These are phyloP conservation scores for Tricholoma furcatifolium DNA, from an alignment of 768 basidiomycete genomes.

Conservation along the genomic window DNA sequence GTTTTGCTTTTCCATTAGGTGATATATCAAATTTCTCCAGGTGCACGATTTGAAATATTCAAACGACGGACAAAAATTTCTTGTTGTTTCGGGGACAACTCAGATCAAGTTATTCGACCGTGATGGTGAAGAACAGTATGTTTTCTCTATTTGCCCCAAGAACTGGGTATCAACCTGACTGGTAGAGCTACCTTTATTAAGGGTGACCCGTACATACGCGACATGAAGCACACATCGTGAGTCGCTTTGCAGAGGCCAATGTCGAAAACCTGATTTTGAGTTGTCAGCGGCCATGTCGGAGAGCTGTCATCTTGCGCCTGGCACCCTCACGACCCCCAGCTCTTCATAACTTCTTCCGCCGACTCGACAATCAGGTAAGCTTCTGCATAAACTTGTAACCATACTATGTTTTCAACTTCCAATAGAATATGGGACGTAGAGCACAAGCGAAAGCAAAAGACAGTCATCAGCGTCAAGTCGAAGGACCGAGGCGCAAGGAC, in stretches of 20 bases:
- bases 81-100: conserved; percentile 84
- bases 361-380: conserved; percentile 90
- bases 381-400: conserved; percentile 8
- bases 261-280: background rate
- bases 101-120: conserved; percentile 89
- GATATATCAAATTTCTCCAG: conserved; percentile 36
- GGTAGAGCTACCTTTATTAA: conserved; percentile 78
- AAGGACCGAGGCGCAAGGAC: conserved; percentile 94
- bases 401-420: conserved; percentile 2
- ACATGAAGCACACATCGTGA: conserved; percentile 98
- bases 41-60: conserved; percentile 91
- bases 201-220: conserved; percentile 97
- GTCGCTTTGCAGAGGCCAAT: conserved; percentile 29
- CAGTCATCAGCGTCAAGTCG: conserved; percentile 94
- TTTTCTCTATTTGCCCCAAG: conserved; percentile 21
- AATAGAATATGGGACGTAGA: conserved; percentile 91
- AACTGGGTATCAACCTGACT: conserved; percentile 47
- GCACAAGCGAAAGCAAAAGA: conserved; percentile 91
- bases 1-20: conserved; percentile 1
- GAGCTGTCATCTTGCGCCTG: conserved; percentile 89
- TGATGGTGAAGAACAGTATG: conserved; percentile 92
- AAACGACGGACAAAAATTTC: conserved; percentile 79
- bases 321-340: conserved; percentile 84
- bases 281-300: conserved; percentile 84
- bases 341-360: conserved; percentile 91